Evolutionary conservation across 2,329 filamentous ascomycete genomes (phyloP).

Genomic region (Phaeophleospora eucalypticola): DNA sequence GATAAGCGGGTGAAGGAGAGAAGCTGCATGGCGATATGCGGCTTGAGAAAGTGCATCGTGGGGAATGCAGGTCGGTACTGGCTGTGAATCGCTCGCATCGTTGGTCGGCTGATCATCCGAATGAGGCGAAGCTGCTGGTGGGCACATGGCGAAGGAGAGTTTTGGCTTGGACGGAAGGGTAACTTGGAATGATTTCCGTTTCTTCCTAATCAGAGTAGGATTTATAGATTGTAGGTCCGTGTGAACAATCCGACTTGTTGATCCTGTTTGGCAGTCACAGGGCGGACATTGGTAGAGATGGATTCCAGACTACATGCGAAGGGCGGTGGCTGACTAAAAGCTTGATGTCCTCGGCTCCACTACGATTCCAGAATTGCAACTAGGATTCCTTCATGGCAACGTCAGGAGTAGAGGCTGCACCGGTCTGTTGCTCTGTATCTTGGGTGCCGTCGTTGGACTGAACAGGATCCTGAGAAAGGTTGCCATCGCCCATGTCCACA

Average conservation of each 20-base stretch:
- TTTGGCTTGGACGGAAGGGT: neutral
- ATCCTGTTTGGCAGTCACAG: conserved; percentile 3
- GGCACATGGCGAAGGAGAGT: too few relatives aligned
- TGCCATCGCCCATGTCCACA: conserved; percentile 27
- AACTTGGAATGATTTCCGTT: neutral
- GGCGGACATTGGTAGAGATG: neutral
- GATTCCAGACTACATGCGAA: conserved; percentile 7
- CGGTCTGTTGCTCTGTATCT: conserved; percentile 4
- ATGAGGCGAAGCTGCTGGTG: too few relatives aligned
- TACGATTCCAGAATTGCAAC: neutral
- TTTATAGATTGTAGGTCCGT: too few relatives aligned
- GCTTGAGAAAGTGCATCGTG: conserved; percentile 13
- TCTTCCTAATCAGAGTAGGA: too few relatives aligned
- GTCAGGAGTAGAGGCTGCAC: conserved; percentile 1
- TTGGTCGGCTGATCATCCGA: too few relatives aligned
- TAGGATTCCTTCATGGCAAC: conserved; percentile 7
- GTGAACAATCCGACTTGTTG: too few relatives aligned
- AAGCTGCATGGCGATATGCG: conserved; percentile 13
- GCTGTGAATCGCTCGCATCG: neutral
- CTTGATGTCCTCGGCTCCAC: neutral
- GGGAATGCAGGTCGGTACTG: conserved; percentile 10
- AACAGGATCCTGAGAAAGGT: conserved; percentile 4
- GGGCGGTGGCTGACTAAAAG: conserved; percentile 13
- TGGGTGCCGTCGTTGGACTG: conserved; percentile 15
- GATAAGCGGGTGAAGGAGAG: conserved; percentile 18